A percentile compares a stretch with the other conserved stretches of the same genome.
Conservation (phyloP, 805 yeast species). For the Candida ascalaphidarum region DNA sequence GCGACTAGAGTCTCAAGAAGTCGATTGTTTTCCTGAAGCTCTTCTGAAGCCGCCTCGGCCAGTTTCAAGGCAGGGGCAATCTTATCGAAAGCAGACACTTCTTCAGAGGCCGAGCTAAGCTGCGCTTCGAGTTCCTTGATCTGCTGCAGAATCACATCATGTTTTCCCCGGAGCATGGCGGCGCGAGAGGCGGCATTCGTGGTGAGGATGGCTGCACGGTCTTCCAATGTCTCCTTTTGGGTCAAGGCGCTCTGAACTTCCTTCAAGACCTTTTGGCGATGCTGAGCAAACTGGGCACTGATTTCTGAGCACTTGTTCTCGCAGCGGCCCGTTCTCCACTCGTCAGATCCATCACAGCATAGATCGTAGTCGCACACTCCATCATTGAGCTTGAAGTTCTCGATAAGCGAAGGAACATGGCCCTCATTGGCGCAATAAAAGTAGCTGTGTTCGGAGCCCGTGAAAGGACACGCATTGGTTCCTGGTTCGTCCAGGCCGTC, state of each 20-base stretch:
- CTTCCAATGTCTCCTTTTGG: too few species aligned
- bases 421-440: constrained; percentile 81
- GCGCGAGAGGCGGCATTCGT: background rate
- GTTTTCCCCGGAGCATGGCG: too few species aligned
- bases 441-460: constrained; percentile 12
- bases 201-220: background rate
- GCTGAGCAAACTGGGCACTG: constrained; percentile 22
- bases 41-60: constrained; percentile 2
- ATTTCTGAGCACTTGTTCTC: constrained; percentile 48
- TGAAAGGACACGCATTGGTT: constrained; percentile 64
- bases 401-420: constrained; percentile 51
- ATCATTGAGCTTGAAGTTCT: constrained; percentile 67
- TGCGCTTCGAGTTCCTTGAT: background rate
- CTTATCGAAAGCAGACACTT: constrained; percentile 9
- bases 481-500: constrained; percentile 98
- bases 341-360: constrained; percentile 97
- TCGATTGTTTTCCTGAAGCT: constrained; percentile 2
- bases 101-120: background rate
- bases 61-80: constrained; percentile 9
- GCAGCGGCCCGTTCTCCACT: constrained; percentile 41
- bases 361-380: constrained; percentile 84
- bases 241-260: background rate
- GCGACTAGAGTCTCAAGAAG: constrained; percentile 11
- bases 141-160: too few species aligned
- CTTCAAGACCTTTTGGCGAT: background rate